Percentiles rank a stretch among this genome's conserved stretches.
These are phyloP conservation scores for Daldinia eschscholtzii DNA, from an alignment of 2,329 filamentous ascomycete species.

Conservation along the genomic window DNA sequence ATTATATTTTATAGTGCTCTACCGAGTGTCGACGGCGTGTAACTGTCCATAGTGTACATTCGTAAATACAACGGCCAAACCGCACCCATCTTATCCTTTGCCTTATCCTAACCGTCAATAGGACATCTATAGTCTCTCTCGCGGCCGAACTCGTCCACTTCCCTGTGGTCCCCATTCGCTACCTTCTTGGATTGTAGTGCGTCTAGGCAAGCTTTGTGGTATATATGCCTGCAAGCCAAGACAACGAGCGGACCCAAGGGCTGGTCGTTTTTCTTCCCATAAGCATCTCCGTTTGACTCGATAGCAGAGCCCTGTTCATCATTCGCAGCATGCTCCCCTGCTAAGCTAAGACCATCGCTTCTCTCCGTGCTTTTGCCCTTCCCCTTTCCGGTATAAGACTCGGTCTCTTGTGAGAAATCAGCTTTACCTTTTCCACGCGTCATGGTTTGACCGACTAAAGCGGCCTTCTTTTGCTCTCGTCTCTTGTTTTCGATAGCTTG, in stretches of 20 bases:
- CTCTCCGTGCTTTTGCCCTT: constrained; percentile 67
- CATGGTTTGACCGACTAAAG: constrained; percentile 46
- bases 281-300: constrained; percentile 51
- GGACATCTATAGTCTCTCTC: constrained; percentile 68
- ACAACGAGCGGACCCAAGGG: constrained; percentile 75
- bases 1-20: constrained; percentile 21
- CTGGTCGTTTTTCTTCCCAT: constrained; percentile 56
- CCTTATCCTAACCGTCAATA: constrained; percentile 62
- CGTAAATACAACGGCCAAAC: constrained; percentile 35
- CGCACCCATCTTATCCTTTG: constrained; percentile 20
- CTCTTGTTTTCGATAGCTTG: constrained; percentile 62
- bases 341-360: constrained; percentile 20
- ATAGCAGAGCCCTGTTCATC: constrained; percentile 54
- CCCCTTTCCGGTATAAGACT: constrained; percentile 56
- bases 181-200: constrained; percentile 69
- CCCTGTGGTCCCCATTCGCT: constrained; percentile 58
- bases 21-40: constrained; percentile 11
- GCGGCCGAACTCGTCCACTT: constrained; percentile 57
- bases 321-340: constrained; percentile 22
- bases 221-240: constrained; percentile 77
- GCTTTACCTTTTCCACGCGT: constrained; percentile 55
- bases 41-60: constrained; percentile 37
- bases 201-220: constrained; percentile 77
- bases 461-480: constrained; percentile 59
- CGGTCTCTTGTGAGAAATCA: constrained; percentile 41